Evolutionary conservation across 345 rosid species (phyloP), one percentile per base, ranked within the genome.

Genomic region (Acer saccharum): DNA sequence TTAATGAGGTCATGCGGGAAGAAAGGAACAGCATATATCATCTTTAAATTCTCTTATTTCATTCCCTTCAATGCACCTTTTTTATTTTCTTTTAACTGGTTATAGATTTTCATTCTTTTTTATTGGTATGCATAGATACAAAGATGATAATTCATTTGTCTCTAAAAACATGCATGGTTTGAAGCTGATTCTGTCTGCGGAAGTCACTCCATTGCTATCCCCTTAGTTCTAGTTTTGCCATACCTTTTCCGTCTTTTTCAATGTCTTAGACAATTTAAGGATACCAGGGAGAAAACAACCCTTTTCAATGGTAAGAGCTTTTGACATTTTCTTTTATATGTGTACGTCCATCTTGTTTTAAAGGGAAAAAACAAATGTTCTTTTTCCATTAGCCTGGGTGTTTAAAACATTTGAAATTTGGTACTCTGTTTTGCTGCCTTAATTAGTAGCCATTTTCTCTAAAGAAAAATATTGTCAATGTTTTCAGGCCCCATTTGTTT

Each of bases 101-200:
- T 23, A 41, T 9, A 10, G 32, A 13, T 23, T 18, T 72, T 41
- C 25, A 20, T 9, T 76, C 62, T 27, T n/a, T 64, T n/a, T 62
- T 65, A 68, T 44, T 18, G 16, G 17, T 54, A 17, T 71, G 44
- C 58, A 21, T 71, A 54, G 62, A 11, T 54, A 29, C 44, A 54
- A 62, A 25, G 41, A 35, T 65, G 60, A 57, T 16, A 61, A 32
- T 44, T 70, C 39, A 35, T 35, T 71, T 71, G 43, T 69, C 81
- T 68, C 80, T 80, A 35, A 83, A 57, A 20, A 52, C 39, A n/a
- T 84, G 80, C 84, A 25, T 97, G 99, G 99, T 94, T 97, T 87
- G 99, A 97, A 86, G 98, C 97, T 46, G 97, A 97, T 85, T 97
- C 99, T 32, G 93, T 94, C 69, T 97, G 99, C 12, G 98, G 99